Percentiles rank a stretch among this genome's conserved stretches.
Evolutionary conservation across 208 protist species (phyloP).

Genomic region (Acanthamoeba comandoni): DNA sequence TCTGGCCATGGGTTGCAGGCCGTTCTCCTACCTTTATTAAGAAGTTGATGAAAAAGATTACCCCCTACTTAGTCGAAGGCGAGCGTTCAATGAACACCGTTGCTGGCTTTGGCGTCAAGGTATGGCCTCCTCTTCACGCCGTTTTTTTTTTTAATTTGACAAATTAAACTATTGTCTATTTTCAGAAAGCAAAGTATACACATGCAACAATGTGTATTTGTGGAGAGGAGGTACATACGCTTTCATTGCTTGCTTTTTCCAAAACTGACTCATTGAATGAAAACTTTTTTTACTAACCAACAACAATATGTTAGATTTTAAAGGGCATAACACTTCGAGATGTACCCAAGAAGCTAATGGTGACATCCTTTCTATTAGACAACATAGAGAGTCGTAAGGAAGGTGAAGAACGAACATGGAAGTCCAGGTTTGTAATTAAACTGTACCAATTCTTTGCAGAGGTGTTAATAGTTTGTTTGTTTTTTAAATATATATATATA

Average conservation of each 20-base stretch:
- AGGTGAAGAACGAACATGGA: constrained; percentile 21
- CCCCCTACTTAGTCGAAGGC: constrained; percentile 43
- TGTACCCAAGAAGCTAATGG: constrained; percentile 37
- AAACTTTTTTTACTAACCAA: background rate
- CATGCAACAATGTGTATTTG: constrained; percentile 36
- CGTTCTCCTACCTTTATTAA: constrained; percentile 33
- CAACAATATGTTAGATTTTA: no score
- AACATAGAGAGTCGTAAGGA: constrained; percentile 26
- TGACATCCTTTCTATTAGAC: constrained; percentile 55
- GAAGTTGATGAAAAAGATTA: constrained; percentile 38
- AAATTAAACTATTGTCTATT: no score
- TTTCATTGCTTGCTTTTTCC: background rate
- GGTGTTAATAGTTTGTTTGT: background rate
- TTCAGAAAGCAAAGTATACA: constrained; percentile 59
- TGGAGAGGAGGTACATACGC: constrained; percentile 45
- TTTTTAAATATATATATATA: background rate
- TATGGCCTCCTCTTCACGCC: no score
- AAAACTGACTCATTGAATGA: background rate
- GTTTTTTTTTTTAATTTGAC: no score
- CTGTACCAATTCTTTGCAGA: background rate
- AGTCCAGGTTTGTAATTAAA: background rate
- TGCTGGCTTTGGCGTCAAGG: constrained; percentile 55
- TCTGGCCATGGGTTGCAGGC: background rate
- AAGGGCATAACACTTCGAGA: constrained; percentile 45
- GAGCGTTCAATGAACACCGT: constrained; percentile 67